These are phyloP conservation scores for Castanea crenata DNA, from an alignment of 306 rosid genomes.

Conservation along the genomic window DNA sequence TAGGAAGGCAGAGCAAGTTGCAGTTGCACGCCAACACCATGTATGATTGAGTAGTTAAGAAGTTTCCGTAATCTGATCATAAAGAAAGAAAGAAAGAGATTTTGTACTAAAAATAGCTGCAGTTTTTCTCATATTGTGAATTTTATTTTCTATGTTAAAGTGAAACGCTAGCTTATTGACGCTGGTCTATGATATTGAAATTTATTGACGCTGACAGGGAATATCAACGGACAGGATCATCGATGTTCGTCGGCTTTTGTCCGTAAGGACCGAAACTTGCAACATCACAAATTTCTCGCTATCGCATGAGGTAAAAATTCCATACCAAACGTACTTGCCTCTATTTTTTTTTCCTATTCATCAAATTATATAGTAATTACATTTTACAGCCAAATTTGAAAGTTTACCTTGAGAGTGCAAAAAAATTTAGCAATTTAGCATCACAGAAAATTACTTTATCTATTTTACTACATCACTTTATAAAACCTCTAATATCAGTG, in stretches of 20 bases:
- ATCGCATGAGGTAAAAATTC: conserved; percentile 66
- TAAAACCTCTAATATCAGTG: accelerated
- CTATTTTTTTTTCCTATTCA: neutral
- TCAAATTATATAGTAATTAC: neutral
- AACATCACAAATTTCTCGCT: conserved; percentile 69
- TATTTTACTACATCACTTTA: accelerated
- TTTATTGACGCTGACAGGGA: conserved; percentile 48
- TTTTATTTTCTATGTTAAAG: too few species aligned
- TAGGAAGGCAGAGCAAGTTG: too few species aligned
- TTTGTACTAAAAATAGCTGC: too few species aligned
- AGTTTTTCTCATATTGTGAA: too few species aligned
- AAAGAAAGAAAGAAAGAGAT: too few species aligned
- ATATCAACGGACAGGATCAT: conserved; percentile 95
- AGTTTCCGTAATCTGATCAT: too few species aligned
- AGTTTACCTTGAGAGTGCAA: too few species aligned
- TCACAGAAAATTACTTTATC: accelerated
- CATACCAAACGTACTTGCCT: too few species aligned
- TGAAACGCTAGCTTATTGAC: too few species aligned
- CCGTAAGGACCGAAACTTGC: conserved; percentile 68
- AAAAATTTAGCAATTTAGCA: too few species aligned
- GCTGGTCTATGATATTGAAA: neutral
- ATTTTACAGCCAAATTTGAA: neutral
- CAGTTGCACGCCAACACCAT: too few species aligned
- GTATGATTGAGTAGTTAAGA: too few species aligned
- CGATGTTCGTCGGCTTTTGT: conserved; percentile 69